phyloP scores from a whole-genome alignment of 176 grass and related monocot genomes.

The Ensete ventricosum region DNA sequence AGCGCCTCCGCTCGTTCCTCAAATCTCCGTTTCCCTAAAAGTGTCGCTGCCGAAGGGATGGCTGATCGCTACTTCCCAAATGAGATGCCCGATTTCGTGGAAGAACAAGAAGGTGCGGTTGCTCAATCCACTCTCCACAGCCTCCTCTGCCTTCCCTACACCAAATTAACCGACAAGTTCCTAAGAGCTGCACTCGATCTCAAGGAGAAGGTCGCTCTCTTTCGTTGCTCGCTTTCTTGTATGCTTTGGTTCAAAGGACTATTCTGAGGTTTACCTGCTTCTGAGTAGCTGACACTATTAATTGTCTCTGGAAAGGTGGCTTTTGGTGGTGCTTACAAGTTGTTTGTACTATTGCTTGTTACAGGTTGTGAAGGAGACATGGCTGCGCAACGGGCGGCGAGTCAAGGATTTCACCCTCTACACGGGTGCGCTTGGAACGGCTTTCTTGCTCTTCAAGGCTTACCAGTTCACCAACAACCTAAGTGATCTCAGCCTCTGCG shows the following conservation, averaged over 20 bases:
- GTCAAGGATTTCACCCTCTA: slow-evolving; percentile 27
- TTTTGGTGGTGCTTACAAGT: neutral
- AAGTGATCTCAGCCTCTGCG: slow-evolving; percentile 20
- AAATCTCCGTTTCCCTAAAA: no score
- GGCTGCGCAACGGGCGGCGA: slow-evolving; percentile 1
- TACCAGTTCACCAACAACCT: slow-evolving; percentile 18
- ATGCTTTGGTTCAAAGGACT: neutral
- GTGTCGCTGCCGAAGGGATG: slow-evolving; percentile 21
- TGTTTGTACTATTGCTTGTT: neutral
- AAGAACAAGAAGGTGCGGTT: slow-evolving; percentile 1
- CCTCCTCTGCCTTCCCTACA: slow-evolving; percentile 25
- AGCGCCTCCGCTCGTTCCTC: no score
- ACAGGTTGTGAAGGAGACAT: slow-evolving; percentile 30
- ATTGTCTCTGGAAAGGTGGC: no score
- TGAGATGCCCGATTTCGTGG: slow-evolving; percentile 65
- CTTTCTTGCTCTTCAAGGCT: slow-evolving; percentile 24
- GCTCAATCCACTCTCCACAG: slow-evolving; percentile 4
- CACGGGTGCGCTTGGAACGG: slow-evolving; percentile 26
- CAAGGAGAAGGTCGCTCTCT: slow-evolving; percentile 19
- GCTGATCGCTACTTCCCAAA: slow-evolving; percentile 75
- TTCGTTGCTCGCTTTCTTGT: neutral
- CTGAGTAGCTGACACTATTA: neutral
- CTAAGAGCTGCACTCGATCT: slow-evolving; percentile 23
- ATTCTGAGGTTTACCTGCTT: neutral
- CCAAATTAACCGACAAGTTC: slow-evolving; percentile 20